Base-by-base conservation (phyloP, 2,329 filamentous ascomycete species). In the Epichloe sp. region DNA sequence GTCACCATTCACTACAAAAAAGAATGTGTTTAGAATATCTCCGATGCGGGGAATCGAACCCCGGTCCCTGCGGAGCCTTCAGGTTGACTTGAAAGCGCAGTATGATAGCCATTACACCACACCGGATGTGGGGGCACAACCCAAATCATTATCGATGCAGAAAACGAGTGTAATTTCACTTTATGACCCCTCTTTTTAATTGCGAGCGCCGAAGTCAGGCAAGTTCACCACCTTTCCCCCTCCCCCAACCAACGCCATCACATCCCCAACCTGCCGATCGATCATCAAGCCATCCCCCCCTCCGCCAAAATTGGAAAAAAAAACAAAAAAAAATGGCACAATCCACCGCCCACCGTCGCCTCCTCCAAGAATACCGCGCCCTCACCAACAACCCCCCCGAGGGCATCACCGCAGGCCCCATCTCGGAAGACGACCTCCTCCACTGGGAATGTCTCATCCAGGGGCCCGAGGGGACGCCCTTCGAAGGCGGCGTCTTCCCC, bases 341-440 rank as follows among this genome's bases (percentile, higher is more conserved):
- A 56, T 78, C 79, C 34, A 83, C 79, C 54, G 80, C 82, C 58
- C 81, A 84, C 66, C 79, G 82, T 60, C 89, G 93, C 42, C 86
- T 98, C 59, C 89, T 97, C 66, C 87, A 91, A 71, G 93, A 98
- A 75, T 98, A 98, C 76, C 88, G 88, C 64, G 83, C 86, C 56
- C 84, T 98, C 56, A 93, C 89, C 56, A 91, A 88, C 63, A 93
- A 94, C 70, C 88, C 91, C 91, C 91, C 91, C 91, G n/a, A 97
- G 55, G 93, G 93, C 67, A 97, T 98, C 71, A 95, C 88, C 53
- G 93, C 93, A 15, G 93, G 93, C 19, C 93, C 93, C 36, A 76
- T 96, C 54, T 86, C 80, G 57, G 93, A 98, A 74, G 93, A 97
- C 67, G 89, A 98, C 72, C 83, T 97, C 64, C 86, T 96, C 61